phyloP scores from a whole-genome alignment of 116 monocot species.

The Zostera marina region DNA sequence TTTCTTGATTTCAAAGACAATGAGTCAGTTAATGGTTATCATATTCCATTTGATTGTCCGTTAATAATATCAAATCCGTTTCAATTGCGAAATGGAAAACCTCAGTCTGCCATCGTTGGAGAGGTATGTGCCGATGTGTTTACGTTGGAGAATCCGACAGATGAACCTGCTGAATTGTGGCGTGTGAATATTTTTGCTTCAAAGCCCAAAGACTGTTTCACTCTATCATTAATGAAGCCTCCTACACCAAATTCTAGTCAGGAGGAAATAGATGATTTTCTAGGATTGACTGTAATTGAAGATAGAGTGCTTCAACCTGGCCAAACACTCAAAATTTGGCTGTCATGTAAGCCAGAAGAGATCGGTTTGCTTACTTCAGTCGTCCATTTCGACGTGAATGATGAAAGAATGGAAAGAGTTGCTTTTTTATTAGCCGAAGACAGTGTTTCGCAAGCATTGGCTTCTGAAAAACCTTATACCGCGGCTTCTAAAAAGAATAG shows the following conservation, averaged over 20 bases:
- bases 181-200: slow-evolving; percentile 78
- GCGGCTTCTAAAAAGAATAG: slow-evolving; percentile 23
- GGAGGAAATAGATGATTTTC: not conserved
- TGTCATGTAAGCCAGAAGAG: slow-evolving; percentile 78
- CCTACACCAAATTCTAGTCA: slow-evolving; percentile 18
- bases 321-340: slow-evolving; percentile 55
- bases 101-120: slow-evolving; percentile 48
- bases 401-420: slow-evolving; percentile 76
- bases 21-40: slow-evolving; percentile 29
- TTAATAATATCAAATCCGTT: slow-evolving; percentile 50
- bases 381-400: slow-evolving; percentile 67
- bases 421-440: slow-evolving; percentile 86
- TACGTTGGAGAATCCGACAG: slow-evolving; percentile 38
- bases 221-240: slow-evolving; percentile 70
- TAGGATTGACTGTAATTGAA: not conserved
- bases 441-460: slow-evolving; percentile 49
- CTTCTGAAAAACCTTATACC: slow-evolving; percentile 46
- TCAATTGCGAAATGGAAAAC: slow-evolving; percentile 44
- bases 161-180: slow-evolving; percentile 66
- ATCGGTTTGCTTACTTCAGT: slow-evolving; percentile 70
- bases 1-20: slow-evolving; percentile 73
- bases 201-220: slow-evolving; percentile 54
- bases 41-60: slow-evolving; percentile 25
- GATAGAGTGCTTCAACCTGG: slow-evolving; percentile 61
- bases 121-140: slow-evolving; percentile 38